These are phyloP conservation scores for Hippophae gyantsensis DNA, from an alignment of 306 rosid species.

Conservation along the genomic window DNA sequence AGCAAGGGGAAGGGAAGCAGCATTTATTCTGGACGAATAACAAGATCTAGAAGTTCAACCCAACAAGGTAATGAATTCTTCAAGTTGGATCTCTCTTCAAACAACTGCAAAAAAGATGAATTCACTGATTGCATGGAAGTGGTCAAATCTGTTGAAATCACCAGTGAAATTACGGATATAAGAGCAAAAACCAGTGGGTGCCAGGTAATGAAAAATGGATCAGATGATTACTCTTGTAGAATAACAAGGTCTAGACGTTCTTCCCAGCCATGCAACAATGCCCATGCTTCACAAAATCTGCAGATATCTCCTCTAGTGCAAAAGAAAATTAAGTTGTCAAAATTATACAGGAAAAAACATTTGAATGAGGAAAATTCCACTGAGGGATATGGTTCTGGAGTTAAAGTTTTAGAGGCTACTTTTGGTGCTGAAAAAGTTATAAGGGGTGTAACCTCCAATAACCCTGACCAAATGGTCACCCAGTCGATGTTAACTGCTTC, in stretches of 20 bases:
- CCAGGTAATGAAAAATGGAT: conserved; percentile 17
- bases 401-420: conserved; percentile 10
- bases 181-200: conserved; percentile 16
- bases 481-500: conserved; percentile 13
- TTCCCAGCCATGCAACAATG: conserved; percentile 19
- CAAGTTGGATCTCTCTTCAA: conserved; percentile 22
- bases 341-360: conserved; percentile 13
- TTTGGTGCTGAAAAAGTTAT: conserved; percentile 10
- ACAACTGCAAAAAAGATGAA: conserved; percentile 19
- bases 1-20: conserved; percentile 26
- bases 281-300: conserved; percentile 11
- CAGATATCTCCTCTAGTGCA: conserved; percentile 16
- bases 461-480: conserved; percentile 7
- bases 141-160: conserved; percentile 18
- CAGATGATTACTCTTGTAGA: conserved; percentile 6
- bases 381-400: conserved; percentile 14
- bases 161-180: conserved; percentile 14
- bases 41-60: conserved; percentile 31
- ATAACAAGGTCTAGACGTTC: conserved; percentile 25
- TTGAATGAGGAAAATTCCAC: conserved; percentile 18
- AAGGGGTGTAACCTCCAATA: conserved; percentile 15
- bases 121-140: conserved; percentile 12
- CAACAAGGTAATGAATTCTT: conserved; percentile 14
- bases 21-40: conserved; percentile 21
- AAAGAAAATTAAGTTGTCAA: conserved; percentile 25